Evolutionary conservation across 139 green algal species (phyloP), one percentile per base, ranked within the genome.

Genomic region (Desmodesmus armatus): DNA sequence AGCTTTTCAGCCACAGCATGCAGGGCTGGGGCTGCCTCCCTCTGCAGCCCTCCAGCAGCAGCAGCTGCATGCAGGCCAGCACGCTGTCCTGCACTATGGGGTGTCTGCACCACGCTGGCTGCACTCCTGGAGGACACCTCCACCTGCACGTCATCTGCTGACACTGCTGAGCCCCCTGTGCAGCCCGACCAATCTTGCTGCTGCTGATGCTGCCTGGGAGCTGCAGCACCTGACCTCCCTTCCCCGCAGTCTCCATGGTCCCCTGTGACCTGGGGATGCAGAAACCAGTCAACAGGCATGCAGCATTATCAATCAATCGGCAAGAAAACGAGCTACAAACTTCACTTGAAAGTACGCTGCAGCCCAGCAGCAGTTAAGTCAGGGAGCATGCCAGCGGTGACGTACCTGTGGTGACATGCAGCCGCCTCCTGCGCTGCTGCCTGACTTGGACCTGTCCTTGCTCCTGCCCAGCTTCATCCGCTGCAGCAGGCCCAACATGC

Each of bases 401-500:
- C n/a, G n/a, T n/a, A n/a, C n/a, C n/a, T n/a, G n/a, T n/a, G n/a
- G n/a, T n/a, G n/a, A n/a, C n/a, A n/a, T n/a, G n/a, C n/a, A n/a
- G n/a, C 13, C 25, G 11, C 15, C 25, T 55, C 47, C 47, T 55
- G 47, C 7, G 47, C 13, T 55, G 60, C 60, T 69, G 25, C 25
- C 11, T 69, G 25, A 69, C 76, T 55, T 23, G 76, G 76, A 35
- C 71, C 37, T 0, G 76, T 82, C 7, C 55, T n/a, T n/a, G n/a
- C n/a, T n/a, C n/a, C n/a, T n/a, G n/a, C n/a, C n/a, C n/a, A n/a
- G 53, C 55, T 82, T 82, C 9, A 82, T 82, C 23, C 76, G 62
- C 55, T 71, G 55, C 53, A 82, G 55, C 76, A 82, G 23, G 25
- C 55, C 40, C 37, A 82, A 29, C 76, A 82, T 82, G 37, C 51